These are phyloP conservation scores for Xylaria arbuscula DNA, from an alignment of 2,329 filamentous ascomycete species.

Conservation along the genomic window DNA sequence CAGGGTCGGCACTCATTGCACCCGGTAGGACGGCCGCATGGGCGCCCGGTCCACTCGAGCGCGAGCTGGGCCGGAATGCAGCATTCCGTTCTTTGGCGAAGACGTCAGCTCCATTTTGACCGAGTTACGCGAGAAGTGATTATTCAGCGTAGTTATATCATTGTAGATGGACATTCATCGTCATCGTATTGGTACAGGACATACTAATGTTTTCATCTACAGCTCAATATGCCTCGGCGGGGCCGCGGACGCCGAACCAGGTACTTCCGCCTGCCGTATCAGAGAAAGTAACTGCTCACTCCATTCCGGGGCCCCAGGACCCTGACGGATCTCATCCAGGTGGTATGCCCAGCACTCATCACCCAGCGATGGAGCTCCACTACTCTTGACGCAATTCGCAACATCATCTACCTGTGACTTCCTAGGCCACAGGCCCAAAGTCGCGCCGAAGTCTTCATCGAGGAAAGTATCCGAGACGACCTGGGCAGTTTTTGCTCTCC, in stretches of 20 bases:
- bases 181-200: neutral
- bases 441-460: constrained; percentile 72
- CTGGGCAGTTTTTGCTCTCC: constrained; percentile 66
- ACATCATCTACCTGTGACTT: constrained; percentile 51
- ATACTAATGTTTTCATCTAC: constrained; percentile 26
- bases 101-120: neutral
- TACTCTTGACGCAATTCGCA: constrained; percentile 51
- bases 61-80: neutral
- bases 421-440: constrained; percentile 66
- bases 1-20: constrained; percentile 19
- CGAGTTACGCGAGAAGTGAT: neutral
- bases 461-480: constrained; percentile 73
- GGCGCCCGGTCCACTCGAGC: neutral
- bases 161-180: neutral
- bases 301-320: constrained; percentile 54
- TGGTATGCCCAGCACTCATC: constrained; percentile 71
- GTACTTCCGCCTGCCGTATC: constrained; percentile 36
- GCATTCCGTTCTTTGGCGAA: constrained; percentile 1
- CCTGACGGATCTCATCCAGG: constrained; percentile 47
- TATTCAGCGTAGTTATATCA: neutral
- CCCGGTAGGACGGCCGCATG: constrained; percentile 4
- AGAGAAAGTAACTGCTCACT: constrained; percentile 51
- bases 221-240: constrained; percentile 30
- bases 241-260: constrained; percentile 10
- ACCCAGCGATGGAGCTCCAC: constrained; percentile 47